phyloP scores from a whole-genome alignment of 1,284 basidiomycete genomes.

The Heliocybe sulcata region DNA sequence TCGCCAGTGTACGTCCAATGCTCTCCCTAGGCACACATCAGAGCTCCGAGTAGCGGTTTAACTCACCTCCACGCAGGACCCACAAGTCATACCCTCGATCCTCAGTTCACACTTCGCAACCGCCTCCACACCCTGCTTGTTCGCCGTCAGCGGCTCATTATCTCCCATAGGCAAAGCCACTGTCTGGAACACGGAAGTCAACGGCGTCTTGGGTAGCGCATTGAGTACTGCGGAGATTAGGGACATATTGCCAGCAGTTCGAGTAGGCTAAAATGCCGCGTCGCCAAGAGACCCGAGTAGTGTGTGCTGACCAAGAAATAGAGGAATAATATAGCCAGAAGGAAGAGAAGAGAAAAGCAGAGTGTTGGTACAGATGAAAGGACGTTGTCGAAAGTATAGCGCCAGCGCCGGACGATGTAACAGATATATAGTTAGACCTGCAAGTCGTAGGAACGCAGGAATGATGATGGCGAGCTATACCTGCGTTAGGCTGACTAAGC shows the following conservation, averaged over 20 bases:
- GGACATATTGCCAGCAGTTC: not conserved
- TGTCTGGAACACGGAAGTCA: not conserved
- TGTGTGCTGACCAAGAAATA: not conserved
- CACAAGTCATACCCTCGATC: conserved; percentile 91
- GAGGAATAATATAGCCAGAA: not conserved
- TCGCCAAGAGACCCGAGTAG: not conserved
- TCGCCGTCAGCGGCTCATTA: conserved; percentile 27
- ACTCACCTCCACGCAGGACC: conserved; percentile 82
- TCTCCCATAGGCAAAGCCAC: not conserved
- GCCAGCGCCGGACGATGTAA: not conserved
- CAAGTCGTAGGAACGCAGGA: not conserved
- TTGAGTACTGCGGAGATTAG: not conserved
- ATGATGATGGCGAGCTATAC: not conserved
- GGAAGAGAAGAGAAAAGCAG: not conserved
- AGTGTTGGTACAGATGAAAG: not conserved
- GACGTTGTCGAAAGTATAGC: not conserved
- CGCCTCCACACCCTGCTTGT: conserved; percentile 11
- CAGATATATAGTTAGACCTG: not conserved
- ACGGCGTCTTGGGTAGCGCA: not conserved
- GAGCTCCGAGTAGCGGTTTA: not conserved
- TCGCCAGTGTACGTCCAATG: not conserved
- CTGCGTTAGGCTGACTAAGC: not conserved
- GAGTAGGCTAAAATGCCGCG: not conserved
- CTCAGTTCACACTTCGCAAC: conserved; percentile 59
- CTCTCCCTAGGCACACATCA: not conserved